Base-by-base conservation (phyloP, 2,329 filamentous ascomycete genomes). In the Penicillium frequentans region DNA sequence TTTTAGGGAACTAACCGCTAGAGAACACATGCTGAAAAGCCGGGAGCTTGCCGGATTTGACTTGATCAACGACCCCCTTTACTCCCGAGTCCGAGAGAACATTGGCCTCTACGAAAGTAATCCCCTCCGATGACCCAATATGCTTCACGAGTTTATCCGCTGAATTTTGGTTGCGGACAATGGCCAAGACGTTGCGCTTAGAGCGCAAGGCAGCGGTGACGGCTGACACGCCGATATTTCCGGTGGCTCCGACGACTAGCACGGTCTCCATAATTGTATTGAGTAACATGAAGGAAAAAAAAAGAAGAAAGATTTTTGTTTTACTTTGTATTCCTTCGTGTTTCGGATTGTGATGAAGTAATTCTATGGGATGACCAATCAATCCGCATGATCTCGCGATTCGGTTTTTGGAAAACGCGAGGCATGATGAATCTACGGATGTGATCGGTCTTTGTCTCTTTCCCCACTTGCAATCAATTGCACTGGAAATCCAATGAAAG, bases 151-250 rank as follows among this genome's bases (percentile, higher is more conserved):
- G 47, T 29, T 49, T 49, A 14, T 49, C 31, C 13, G 47, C 47
- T 35, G 47, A 49, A 10, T 10, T 37, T 49, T 49, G 47, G 21
- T 49, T 49, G 47, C 47, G 47, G 19, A 49, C 47, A 39, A 49
- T 19, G 6, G 47, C 47, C 3, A 49, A 24, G 23, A 49, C 47
- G 10, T 37, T 49, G 7, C 31, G 29, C 31, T 49, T 35, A 31
- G 47, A 49, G 29, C 31, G 29, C 31, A 49, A 26, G 2, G 47
- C 47, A 16, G 47, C 47, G 10, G 21, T 35, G 31, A 49, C 47
- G 24, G 47, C 47, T 24, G 47, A 49, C 13, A 37, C 31, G 31
- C 47, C 47, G 21, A 49, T 49, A 19, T 49, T 49, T 7, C 47
- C 47, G 21, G 47, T 49, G 7, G 47, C 19, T 26, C 47, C 47